These are phyloP conservation scores for Phlebiopsis gigantea DNA, from an alignment of 768 basidiomycete genomes.

Conservation along the genomic window DNA sequence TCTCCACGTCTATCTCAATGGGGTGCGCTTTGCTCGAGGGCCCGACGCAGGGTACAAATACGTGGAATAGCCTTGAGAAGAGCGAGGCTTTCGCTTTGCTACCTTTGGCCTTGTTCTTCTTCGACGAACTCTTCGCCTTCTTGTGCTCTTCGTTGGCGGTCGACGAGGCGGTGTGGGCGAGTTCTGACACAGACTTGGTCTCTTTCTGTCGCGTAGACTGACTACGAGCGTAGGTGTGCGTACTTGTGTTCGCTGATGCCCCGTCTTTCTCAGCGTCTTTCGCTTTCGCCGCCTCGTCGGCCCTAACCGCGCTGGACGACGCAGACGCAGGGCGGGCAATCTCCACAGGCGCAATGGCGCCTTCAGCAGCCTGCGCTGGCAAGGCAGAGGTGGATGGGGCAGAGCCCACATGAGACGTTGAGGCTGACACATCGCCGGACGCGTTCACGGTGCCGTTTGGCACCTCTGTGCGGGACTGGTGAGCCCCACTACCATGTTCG, in stretches of 20 bases:
- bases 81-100: conserved; percentile 43
- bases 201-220: conserved; percentile 25
- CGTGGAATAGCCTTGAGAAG: conserved; percentile 52
- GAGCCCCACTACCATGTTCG: background rate
- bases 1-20: conserved; percentile 27
- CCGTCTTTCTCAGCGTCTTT: conserved; percentile 42
- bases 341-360: conserved; percentile 3
- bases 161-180: conserved; percentile 28
- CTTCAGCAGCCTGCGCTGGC: background rate
- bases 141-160: conserved; percentile 21
- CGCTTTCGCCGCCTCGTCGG: conserved; percentile 32
- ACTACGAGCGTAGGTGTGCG: conserved; percentile 33
- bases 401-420: conserved; percentile 20
- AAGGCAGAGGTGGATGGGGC: conserved; percentile 16
- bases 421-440: conserved; percentile 13
- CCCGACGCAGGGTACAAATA: conserved; percentile 64
- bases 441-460: conserved; percentile 14
- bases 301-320: conserved; percentile 25
- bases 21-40: conserved; percentile 46
- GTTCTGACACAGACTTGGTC: conserved; percentile 29
- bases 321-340: conserved; percentile 24
- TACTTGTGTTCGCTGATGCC: conserved; percentile 40
- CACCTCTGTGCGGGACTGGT: conserved; percentile 2
- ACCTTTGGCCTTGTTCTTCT: conserved; percentile 18
- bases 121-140: conserved; percentile 13